Percentiles rank a stretch among this genome's conserved stretches.
Conservation (phyloP, 2,329 filamentous ascomycete genomes). For the Beauveria pseudobassiana region DNA sequence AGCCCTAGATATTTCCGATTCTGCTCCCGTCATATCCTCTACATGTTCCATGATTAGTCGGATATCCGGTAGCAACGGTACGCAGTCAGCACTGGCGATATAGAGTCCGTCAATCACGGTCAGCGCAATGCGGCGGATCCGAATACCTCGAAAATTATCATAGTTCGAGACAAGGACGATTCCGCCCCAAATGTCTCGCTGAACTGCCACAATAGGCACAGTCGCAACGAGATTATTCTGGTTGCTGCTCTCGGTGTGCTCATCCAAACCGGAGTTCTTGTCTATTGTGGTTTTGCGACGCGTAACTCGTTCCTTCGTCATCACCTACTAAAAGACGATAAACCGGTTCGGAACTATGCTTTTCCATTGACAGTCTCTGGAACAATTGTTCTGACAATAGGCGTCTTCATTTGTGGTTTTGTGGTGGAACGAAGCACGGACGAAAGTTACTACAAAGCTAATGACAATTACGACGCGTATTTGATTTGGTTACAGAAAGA, state of each 20-base stretch:
- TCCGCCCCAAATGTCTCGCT: neutral
- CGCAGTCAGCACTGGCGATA: neutral
- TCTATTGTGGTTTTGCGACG: neutral
- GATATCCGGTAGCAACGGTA: neutral
- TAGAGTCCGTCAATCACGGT: neutral
- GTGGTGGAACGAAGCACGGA: slow-evolving; percentile 25
- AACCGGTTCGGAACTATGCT: neutral
- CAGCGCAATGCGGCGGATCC: no score
- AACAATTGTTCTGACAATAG: slow-evolving; percentile 7
- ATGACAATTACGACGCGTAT: neutral
- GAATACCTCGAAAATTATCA: neutral
- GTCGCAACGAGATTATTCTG: neutral
- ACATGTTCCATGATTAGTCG: neutral
- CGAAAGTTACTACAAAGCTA: slow-evolving; percentile 16
- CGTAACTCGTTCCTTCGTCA: neutral
- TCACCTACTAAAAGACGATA: neutral
- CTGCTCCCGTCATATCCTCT: neutral
- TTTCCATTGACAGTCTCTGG: neutral
- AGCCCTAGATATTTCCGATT: neutral
- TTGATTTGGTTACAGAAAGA: slow-evolving; percentile 25
- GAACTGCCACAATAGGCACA: neutral
- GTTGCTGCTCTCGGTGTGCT: neutral
- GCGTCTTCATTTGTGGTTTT: slow-evolving; percentile 23
- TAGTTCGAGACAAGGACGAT: neutral
- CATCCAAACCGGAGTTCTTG: neutral